Conservation (phyloP, 108 stramenopile species). For the Skeletonema potamos region DNA sequence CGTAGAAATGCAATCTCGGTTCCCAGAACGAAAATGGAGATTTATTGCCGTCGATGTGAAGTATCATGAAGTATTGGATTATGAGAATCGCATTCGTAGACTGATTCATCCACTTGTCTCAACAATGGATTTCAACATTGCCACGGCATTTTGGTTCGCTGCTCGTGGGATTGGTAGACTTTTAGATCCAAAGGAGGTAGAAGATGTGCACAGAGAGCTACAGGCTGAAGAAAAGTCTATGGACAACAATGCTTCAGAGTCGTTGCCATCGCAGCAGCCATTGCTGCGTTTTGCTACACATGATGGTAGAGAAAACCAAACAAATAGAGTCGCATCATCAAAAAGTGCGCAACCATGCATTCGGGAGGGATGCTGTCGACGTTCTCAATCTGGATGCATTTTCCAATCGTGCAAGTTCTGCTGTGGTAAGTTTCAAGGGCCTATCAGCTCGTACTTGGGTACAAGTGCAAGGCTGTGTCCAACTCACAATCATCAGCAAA, state of each 20-base stretch:
- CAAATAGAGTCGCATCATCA: background rate
- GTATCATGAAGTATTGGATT: constrained; percentile 68
- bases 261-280: constrained; percentile 24
- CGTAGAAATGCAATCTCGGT: constrained; percentile 55
- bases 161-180: constrained; percentile 64
- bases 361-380: constrained; percentile 30
- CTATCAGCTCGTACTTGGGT: constrained; percentile 41
- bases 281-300: constrained; percentile 31
- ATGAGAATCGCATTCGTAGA: constrained; percentile 58
- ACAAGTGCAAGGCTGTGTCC: constrained; percentile 33
- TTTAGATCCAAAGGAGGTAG: constrained; percentile 3
- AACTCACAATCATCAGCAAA: constrained; percentile 11
- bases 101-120: constrained; percentile 76
- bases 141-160: constrained; percentile 94
- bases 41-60: constrained; percentile 73
- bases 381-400: constrained; percentile 31
- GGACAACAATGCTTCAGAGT: background rate
- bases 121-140: constrained; percentile 97
- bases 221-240: background rate
- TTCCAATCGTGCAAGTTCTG: constrained; percentile 41
- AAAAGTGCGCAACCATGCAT: constrained; percentile 7
- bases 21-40: constrained; percentile 68
- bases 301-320: background rate
- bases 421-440: constrained; percentile 44
- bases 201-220: background rate